Percentiles rank a stretch among this genome's conserved stretches.
Conservation (phyloP, 176 grass and related monocot genomes). For the Metroxylon sagu region DNA sequence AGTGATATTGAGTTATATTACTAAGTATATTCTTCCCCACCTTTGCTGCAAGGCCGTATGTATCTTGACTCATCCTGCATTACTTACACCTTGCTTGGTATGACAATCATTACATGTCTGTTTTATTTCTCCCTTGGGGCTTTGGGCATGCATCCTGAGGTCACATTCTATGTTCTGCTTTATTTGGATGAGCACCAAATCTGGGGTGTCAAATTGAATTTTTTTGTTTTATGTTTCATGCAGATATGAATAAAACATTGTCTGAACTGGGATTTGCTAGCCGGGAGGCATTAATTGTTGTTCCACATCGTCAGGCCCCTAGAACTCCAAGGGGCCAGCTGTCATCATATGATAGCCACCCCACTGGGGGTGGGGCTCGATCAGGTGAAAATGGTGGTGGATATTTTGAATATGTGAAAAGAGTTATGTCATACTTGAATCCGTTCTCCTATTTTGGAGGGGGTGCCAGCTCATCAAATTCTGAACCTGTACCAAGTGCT, state of each 20-base stretch:
- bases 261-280: conserved; percentile 64
- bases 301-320: conserved; percentile 41
- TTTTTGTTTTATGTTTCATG: background rate
- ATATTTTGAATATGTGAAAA: conserved; percentile 68
- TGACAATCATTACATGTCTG: too few species aligned
- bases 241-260: conserved; percentile 71
- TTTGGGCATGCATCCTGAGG: too few species aligned
- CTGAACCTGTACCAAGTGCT: conserved; percentile 25
- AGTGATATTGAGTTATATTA: too few species aligned
- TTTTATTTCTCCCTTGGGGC: too few species aligned
- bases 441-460: conserved; percentile 69
- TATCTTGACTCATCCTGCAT: too few species aligned
- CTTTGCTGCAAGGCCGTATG: too few species aligned
- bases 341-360: conserved; percentile 13
- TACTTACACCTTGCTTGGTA: too few species aligned
- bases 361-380: conserved; percentile 5
- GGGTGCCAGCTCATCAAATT: conserved; percentile 30
- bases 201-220: too few species aligned
- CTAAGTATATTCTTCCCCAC: too few species aligned
- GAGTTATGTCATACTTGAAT: conserved; percentile 54
- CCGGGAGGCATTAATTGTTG: conserved; percentile 77
- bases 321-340: conserved; percentile 30
- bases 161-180: too few species aligned
- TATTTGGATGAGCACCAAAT: too few species aligned
- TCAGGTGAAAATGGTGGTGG: conserved; percentile 21